These are phyloP conservation scores for Quercus dentata DNA, from an alignment of 306 rosid genomes.

Conservation along the genomic window DNA sequence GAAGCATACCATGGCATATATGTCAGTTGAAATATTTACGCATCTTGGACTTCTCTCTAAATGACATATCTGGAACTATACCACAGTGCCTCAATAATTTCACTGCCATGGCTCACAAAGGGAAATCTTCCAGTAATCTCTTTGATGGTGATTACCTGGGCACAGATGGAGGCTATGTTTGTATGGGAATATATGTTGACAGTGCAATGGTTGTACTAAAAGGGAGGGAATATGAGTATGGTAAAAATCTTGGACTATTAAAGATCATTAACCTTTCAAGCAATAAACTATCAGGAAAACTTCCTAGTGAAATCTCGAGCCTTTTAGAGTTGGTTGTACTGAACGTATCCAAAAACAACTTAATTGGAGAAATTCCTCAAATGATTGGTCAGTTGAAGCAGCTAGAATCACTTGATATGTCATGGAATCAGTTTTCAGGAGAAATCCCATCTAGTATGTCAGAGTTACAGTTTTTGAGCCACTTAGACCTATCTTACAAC, in stretches of 20 bases:
- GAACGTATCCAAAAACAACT: no score
- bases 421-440: background rate
- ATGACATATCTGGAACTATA: background rate
- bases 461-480: no score
- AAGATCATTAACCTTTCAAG: background rate
- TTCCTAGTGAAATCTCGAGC: no score
- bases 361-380: background rate
- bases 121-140: no score
- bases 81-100: constrained; percentile 8
- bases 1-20: constrained; percentile 17
- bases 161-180: no score
- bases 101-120: background rate
- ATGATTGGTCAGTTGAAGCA: background rate
- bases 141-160: no score
- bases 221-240: background rate
- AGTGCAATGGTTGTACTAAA: background rate
- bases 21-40: background rate
- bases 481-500: no score
- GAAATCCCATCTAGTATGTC: background rate
- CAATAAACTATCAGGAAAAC: background rate
- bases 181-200: background rate
- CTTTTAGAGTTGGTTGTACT: no score
- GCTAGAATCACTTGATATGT: background rate
- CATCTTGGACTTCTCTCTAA: constrained; percentile 10
- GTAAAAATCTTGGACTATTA: background rate